Conservation (phyloP, 176 grass and related monocot genomes). For the Carex scoparia region DNA sequence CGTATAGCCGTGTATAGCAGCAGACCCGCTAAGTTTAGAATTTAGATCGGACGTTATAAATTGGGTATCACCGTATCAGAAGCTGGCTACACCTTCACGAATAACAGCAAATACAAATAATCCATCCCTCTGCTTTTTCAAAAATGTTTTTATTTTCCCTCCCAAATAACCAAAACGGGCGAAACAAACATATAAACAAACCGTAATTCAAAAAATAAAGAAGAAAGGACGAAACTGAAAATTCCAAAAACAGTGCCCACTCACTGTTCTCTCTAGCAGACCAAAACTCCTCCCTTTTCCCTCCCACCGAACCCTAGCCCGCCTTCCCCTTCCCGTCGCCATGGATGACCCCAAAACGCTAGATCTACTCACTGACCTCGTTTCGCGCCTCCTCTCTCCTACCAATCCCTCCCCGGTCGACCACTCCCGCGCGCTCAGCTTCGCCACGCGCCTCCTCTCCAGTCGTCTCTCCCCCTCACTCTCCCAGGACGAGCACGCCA, state of each 20-base stretch:
- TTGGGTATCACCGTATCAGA: too few relatives aligned
- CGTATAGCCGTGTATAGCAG: too few relatives aligned
- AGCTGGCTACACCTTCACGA: neutral
- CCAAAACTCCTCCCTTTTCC: neutral
- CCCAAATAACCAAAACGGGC: neutral
- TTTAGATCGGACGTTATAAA: too few relatives aligned
- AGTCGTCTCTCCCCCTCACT: conserved; percentile 65
- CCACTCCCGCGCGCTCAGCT: conserved; percentile 46
- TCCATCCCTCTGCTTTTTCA: neutral
- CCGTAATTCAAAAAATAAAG: neutral
- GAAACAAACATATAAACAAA: neutral
- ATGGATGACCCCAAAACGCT: conserved; percentile 79
- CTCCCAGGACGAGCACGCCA: conserved; percentile 68
- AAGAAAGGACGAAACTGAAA: neutral
- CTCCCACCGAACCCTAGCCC: conserved; percentile 50
- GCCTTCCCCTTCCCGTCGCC: neutral
- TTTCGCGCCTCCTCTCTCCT: conserved; percentile 52
- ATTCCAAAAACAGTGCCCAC: neutral
- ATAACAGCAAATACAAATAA: neutral
- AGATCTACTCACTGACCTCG: conserved; percentile 88
- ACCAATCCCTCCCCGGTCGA: conserved; percentile 22
- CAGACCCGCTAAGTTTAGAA: too few relatives aligned
- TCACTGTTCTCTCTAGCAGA: neutral
- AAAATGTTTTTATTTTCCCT: neutral
- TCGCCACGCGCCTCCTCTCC: conserved; percentile 67